phyloP scores from a whole-genome alignment of 139 green algal genomes.

The Tetraselmis striata region DNA sequence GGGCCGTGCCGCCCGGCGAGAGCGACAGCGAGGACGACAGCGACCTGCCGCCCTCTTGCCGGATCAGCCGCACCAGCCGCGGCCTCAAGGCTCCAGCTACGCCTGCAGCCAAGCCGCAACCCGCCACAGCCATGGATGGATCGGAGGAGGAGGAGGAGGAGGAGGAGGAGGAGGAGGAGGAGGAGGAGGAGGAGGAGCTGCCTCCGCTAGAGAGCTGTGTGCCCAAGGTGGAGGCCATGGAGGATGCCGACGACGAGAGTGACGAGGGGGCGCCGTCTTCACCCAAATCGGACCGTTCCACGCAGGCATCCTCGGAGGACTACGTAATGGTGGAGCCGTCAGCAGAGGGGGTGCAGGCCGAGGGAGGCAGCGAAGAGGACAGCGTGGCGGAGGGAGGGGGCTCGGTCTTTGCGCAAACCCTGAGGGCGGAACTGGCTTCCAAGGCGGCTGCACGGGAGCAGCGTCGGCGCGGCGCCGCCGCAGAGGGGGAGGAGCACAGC shows the following conservation, averaged over 20 bases:
- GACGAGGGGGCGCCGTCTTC: neutral
- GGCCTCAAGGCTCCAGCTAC: neutral
- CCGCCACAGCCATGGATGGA: neutral
- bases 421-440: neutral
- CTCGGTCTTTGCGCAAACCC: neutral
- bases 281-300: too few relatives aligned
- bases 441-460: neutral
- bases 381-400: conserved; percentile 15
- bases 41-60: conserved; percentile 8
- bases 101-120: neutral
- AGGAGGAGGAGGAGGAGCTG: too few relatives aligned
- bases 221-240: too few relatives aligned
- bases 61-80: conserved; percentile 10
- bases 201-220: too few relatives aligned
- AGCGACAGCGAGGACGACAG: conserved; percentile 55
- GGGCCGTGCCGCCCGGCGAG: conserved; percentile 43
- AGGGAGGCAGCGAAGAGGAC: conserved; percentile 20
- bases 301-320: neutral
- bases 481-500: neutral
- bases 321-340: neutral
- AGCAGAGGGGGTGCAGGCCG: conserved; percentile 18
- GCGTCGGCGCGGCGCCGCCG: neutral
- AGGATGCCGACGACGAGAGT: too few relatives aligned
- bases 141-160: too few relatives aligned
- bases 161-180: too few relatives aligned